phyloP scores from a whole-genome alignment of 805 yeast species.

The Zygoascus tannicola region DNA sequence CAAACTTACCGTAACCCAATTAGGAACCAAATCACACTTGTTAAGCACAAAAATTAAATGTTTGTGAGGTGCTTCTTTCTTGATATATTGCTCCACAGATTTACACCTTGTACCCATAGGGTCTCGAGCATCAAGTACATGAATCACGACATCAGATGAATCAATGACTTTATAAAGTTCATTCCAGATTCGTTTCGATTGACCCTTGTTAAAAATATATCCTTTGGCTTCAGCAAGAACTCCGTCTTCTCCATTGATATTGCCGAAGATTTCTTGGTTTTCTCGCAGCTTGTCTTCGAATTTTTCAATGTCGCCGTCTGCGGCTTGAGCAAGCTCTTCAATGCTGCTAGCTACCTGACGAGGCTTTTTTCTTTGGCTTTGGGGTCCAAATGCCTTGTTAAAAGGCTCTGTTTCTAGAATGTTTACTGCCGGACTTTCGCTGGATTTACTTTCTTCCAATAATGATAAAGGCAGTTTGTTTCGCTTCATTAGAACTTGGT shows the following conservation, averaged over 20 bases:
- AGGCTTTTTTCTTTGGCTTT: constrained; percentile 87
- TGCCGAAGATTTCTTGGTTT: constrained; percentile 16
- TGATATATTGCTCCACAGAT: constrained; percentile 85
- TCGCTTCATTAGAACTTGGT: constrained; percentile 78
- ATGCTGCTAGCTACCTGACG: constrained; percentile 66
- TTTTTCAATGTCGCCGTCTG: constrained; percentile 47
- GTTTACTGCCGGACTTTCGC: constrained; percentile 57
- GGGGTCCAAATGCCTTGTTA: constrained; percentile 82
- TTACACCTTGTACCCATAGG: constrained; percentile 94
- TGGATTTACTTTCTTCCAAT: constrained; percentile 57
- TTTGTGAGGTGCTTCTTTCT: constrained; percentile 91
- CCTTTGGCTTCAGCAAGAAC: constrained; percentile 89
- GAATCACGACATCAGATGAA: constrained; percentile 94
- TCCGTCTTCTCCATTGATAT: constrained; percentile 60
- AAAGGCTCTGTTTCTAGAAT: constrained; percentile 85
- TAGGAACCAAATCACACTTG: constrained; percentile 97
- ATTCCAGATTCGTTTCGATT: constrained; percentile 97
- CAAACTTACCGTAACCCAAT: constrained; percentile 97
- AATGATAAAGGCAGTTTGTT: constrained; percentile 94
- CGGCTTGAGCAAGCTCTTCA: constrained; percentile 60
- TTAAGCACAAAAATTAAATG: constrained; percentile 89
- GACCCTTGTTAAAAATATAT: constrained; percentile 93
- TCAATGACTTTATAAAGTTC: constrained; percentile 94
- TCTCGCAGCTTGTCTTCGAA: constrained; percentile 67
- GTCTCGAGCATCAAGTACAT: constrained; percentile 95